Conservation (phyloP, 495 filamentous ascomycete species). For the Amphirosellinia nigrospora region DNA sequence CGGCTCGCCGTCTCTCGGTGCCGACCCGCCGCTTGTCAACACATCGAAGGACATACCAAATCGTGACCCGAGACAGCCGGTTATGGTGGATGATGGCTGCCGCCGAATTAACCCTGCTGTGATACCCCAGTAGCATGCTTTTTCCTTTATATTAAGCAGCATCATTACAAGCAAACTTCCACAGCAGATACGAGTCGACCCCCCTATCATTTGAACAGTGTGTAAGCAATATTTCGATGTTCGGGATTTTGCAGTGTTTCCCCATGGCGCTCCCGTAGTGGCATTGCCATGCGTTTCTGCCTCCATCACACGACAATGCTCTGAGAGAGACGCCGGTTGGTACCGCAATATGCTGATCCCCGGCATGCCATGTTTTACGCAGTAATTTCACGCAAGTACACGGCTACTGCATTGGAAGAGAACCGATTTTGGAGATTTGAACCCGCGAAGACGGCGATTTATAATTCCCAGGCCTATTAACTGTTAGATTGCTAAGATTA, state of each 20-base stretch:
- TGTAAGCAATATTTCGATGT: neutral
- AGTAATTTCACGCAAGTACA: neutral
- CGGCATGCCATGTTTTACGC: constrained; percentile 6
- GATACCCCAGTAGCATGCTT: constrained; percentile 4
- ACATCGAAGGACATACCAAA: constrained; percentile 9
- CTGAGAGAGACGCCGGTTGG: neutral
- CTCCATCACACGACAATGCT: neutral
- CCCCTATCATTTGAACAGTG: constrained; percentile 1
- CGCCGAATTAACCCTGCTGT: constrained; percentile 13
- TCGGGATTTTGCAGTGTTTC: constrained; percentile 18
- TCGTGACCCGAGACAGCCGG: constrained; percentile 14
- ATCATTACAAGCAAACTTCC: constrained; percentile 30
- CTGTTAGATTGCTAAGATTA: constrained; percentile 17
- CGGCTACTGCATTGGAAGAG: neutral
- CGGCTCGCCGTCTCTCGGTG: constrained; percentile 30
- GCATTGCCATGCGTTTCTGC: neutral
- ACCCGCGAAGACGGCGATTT: neutral
- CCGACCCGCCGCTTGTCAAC: constrained; percentile 32
- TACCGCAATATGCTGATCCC: neutral
- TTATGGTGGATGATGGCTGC: neutral
- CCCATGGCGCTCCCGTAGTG: neutral
- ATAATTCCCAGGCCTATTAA: neutral
- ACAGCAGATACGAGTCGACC: constrained; percentile 33
- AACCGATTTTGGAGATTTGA: neutral
- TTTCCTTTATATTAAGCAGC: neutral